Evolutionary conservation across 2,329 filamentous ascomycete species (phyloP).

Genomic region (Raffaelea albimanens): DNA sequence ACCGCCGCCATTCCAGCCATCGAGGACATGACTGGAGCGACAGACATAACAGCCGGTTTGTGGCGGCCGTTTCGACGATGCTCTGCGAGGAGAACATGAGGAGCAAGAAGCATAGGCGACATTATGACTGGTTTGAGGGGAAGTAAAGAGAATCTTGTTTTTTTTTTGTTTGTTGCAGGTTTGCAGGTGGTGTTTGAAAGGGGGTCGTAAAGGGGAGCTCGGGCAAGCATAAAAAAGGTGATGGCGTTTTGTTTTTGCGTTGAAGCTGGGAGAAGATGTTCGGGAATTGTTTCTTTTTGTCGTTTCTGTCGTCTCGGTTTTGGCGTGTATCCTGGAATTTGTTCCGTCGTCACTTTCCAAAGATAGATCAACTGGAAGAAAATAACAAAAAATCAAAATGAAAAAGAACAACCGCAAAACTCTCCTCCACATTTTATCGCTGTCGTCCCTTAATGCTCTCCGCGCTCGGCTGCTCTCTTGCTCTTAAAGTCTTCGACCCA

Average conservation of each 20-base stretch:
- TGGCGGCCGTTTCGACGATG: slow-evolving; percentile 3
- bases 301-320: no score
- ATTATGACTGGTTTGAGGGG: not conserved
- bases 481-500: slow-evolving; percentile 83
- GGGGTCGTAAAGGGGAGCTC: no score
- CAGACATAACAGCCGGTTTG: not conserved
- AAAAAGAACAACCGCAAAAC: not conserved
- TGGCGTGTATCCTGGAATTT: no score
- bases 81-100: slow-evolving; percentile 1
- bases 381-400: not conserved
- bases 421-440: no score
- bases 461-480: slow-evolving; percentile 48
- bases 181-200: no score
- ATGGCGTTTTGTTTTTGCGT: no score
- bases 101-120: slow-evolving; percentile 5
- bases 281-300: no score
- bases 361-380: no score
- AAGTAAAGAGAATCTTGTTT: not conserved
- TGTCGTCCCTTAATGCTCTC: no score
- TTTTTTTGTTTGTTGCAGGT: not conserved
- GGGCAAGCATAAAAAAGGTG: no score
- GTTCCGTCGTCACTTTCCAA: no score
- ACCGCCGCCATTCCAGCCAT: not conserved
- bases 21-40: not conserved
- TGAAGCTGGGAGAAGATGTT: no score